Conservation (phyloP, 495 filamentous ascomycete species). For the Thermothielavioides terrestris region DNA sequence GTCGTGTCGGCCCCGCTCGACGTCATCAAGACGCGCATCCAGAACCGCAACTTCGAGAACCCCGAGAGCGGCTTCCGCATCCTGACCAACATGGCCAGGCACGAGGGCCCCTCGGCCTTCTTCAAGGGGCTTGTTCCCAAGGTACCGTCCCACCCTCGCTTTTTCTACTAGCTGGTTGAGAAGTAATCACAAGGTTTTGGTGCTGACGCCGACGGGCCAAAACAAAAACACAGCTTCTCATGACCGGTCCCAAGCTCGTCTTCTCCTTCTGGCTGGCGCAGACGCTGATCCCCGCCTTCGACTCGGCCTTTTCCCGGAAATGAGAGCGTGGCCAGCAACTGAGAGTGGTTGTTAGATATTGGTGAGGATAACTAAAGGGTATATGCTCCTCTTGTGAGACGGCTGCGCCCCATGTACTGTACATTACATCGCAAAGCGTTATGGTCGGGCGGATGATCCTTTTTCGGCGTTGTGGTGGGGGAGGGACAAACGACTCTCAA, state of each 20-base stretch:
- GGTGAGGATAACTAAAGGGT: neutral
- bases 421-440: neutral
- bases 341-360: neutral
- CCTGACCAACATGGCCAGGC: conserved; percentile 73
- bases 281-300: conserved; percentile 67
- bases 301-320: conserved; percentile 23
- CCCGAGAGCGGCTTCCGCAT: conserved; percentile 91
- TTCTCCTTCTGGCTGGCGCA: conserved; percentile 99
- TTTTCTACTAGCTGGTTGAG: no score
- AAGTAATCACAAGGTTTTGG: no score
- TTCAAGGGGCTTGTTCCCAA: conserved; percentile 98
- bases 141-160: no score
- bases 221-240: conserved; percentile 54
- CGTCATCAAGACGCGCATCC: conserved; percentile 98
- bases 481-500: conserved; percentile 1
- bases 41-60: conserved; percentile 98
- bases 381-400: no score
- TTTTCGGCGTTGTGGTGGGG: conserved; percentile 12
- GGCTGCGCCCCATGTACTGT: conserved; percentile 4
- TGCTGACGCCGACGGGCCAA: no score
- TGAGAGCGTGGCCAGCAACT: neutral
- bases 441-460: conserved; percentile 3
- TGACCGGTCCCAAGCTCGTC: conserved; percentile 97
- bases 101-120: conserved; percentile 79
- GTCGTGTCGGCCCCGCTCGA: conserved; percentile 92